Evolutionary conservation across 1,284 basidiomycete genomes (phyloP), one percentile per base, ranked within the genome.

Genomic region (Anthracocystis walkeri): DNA sequence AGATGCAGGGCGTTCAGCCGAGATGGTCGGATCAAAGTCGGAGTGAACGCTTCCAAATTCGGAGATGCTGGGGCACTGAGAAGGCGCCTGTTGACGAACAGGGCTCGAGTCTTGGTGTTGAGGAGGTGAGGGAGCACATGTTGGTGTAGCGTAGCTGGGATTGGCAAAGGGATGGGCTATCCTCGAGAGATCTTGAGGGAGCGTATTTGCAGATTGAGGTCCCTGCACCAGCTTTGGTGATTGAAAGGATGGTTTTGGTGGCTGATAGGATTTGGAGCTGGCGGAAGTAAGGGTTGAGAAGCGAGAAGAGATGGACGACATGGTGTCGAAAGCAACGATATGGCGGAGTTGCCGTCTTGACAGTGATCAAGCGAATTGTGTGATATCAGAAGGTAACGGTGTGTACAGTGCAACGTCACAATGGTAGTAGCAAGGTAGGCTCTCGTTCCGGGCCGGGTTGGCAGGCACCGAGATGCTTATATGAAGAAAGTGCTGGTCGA

Each of bases 211-310:
- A 31, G 35, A 51, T 20, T 12, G 25, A 12, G 66, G n/a, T 18
- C 56, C 57, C 29, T 54, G 55, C 1, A 66, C 59, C 11, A 68
- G 58, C 58, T 73, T 67, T 44, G 70, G 70, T 16, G 71, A 74
- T 4, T 68, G 65, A 51, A 41, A 74, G 6, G 53, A 62, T 8
- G 71, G 71, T 31, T 52, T 68, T 23, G 71, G 71, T 31, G 62
- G 65, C 18, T 45, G 33, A 38, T 54, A 65, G 16, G 44, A n/a
- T 23, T 55, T 61, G 27, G 42, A 14, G 49, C 25, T 33, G n/a
- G 14, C 4, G 0, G 67, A 57, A 0, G 57, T 41, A n/a, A 58
- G 14, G 1, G 62, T 42, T 12, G 67, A 71, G 40, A 71, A 61
- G 33, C 58, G 55, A 7, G 48, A 48, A 6, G 62, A 54, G 27